Evolutionary conservation across 75 land plant genomes (phyloP), one percentile per base, ranked within the genome.

Genomic region (Sequoiadendron giganteum): DNA sequence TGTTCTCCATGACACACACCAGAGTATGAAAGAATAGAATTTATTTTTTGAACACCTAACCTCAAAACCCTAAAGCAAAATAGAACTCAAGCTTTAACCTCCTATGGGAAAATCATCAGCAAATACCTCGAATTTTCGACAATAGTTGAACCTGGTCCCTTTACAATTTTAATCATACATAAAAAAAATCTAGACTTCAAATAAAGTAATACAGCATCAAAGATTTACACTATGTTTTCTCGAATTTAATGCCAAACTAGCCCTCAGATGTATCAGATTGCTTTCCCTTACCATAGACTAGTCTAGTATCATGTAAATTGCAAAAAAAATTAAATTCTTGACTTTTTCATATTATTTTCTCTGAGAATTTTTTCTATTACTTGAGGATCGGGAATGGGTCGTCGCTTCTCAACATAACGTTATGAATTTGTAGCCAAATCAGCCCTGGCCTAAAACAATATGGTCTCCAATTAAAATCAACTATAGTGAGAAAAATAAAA

Each of bases 331-430:
- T 40, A 43, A 14, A 80, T 25, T 36, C 10, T 42, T 43, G n/a
- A 43, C 1, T 19, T 43, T 80, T 80, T 9, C 18, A 19, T 19
- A 21, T 19, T 43, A 42, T 80, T 42, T 43, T 19, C 40, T 49
- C n/a, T 79, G 10, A 48, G 47, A 49, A 10, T 30, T 43, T 5
- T 30, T 14, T 34, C 0, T 4, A 36, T 49, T 88, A 93, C 96
- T 95, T 94, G 93, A 83, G 92, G 96, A 91, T 95, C 95, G 55
- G 95, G 91, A 85, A 92, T 90, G 3, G 95, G 94, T 80, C 93
- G 91, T 75, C 93, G 90, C 58, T 91, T 93, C 88, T 95, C 96
- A 21, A 93, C 89, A 77, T 95, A 95, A 2, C 94, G 90, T 87
- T 95, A 94, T 21, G 91, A 76, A 49, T 91, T 90, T 39, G 93